phyloP scores from a whole-genome alignment of 1,284 basidiomycete genomes.

The Papiliotrema flavescens region DNA sequence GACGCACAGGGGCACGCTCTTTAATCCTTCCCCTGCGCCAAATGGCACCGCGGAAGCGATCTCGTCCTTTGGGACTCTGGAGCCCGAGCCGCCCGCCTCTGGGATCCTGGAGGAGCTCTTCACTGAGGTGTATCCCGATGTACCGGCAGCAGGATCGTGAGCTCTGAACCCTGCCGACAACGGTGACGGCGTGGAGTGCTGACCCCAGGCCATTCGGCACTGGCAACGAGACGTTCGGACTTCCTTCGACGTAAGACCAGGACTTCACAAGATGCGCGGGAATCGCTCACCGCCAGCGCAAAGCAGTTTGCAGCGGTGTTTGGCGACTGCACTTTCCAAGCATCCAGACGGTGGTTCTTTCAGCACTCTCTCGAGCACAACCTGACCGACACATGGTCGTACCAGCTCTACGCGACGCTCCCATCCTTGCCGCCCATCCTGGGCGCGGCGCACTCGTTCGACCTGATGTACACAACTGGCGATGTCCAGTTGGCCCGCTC shows the following conservation, averaged over 20 bases:
- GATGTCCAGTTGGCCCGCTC: background rate
- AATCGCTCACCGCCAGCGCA: slow-evolving; percentile 4
- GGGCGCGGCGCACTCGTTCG: slow-evolving; percentile 27
- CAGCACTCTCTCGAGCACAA: slow-evolving; percentile 23
- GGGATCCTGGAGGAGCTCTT: slow-evolving; percentile 17
- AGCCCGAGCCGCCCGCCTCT: slow-evolving; percentile 14
- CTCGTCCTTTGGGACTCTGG: slow-evolving; percentile 14
- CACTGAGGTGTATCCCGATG: slow-evolving; percentile 26
- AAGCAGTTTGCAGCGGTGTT: slow-evolving; percentile 32
- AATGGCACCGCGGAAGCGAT: slow-evolving; percentile 8
- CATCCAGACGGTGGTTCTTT: slow-evolving; percentile 29
- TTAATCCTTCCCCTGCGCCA: slow-evolving; percentile 23
- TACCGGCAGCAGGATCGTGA: slow-evolving; percentile 24
- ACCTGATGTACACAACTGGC: slow-evolving; percentile 30
- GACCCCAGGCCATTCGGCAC: slow-evolving; percentile 30
- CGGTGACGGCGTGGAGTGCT: no score
- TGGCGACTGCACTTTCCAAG: slow-evolving; percentile 34
- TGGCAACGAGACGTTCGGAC: slow-evolving; percentile 40
- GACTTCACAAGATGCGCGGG: no score
- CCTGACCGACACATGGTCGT: slow-evolving; percentile 31
- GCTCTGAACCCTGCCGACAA: no score
- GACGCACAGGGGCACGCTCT: slow-evolving; percentile 24
- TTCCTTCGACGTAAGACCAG: slow-evolving; percentile 4
- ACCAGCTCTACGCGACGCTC: slow-evolving; percentile 26
- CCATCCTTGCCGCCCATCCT: slow-evolving; percentile 7